Evolutionary conservation across 2,329 filamentous ascomycete species (phyloP), one percentile per base, ranked within the genome.

Genomic region (Camptophora hylomeconis): DNA sequence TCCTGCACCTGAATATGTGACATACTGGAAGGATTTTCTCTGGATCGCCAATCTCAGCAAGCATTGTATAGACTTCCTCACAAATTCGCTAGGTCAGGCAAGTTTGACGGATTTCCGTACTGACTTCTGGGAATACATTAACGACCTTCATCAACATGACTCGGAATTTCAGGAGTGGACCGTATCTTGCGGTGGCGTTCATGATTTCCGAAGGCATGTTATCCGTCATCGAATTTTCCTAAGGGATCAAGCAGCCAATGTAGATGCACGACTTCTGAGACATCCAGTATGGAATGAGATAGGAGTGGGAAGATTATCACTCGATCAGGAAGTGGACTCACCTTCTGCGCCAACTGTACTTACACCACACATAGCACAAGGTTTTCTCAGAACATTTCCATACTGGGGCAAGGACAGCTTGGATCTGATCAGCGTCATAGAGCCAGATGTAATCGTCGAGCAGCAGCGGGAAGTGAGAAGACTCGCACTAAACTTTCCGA

Each of bases 31-130:
- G 0, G 63, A 69, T 0, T 87, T 83, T 36, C 35, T 74, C 0
- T 89, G 80, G 80, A 51, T 86, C 1, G 75, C 72, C 0, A 65
- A 77, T 29, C 56, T 89, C 1, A 63, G 68, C 0, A 87, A 86
- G 45, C 72, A 83, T 42, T 65, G 79, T 14, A 61, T 84, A 1
- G 76, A 84, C 37, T 89, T 67, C 39, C 57, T 79, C 26, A 10
- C 23, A 9, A 11, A 17, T 5, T 28, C 45, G 5, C 28, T 36
- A 2, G 27, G 41, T 7, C 35, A 35, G 18, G 63, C 78, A 2
- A 50, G 53, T 0, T 56, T 84, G 0, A 31, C 54, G 3, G 53
- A 72, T 28, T 86, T 89, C 38, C 55, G 60, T 6, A 32, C 33
- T 0, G 42, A 58, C 0, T 89, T 89, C 38, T 48, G 53, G 17